Evolutionary conservation across 1,284 basidiomycete genomes (phyloP).

Genomic region (Stygiomarasmius scandens): DNA sequence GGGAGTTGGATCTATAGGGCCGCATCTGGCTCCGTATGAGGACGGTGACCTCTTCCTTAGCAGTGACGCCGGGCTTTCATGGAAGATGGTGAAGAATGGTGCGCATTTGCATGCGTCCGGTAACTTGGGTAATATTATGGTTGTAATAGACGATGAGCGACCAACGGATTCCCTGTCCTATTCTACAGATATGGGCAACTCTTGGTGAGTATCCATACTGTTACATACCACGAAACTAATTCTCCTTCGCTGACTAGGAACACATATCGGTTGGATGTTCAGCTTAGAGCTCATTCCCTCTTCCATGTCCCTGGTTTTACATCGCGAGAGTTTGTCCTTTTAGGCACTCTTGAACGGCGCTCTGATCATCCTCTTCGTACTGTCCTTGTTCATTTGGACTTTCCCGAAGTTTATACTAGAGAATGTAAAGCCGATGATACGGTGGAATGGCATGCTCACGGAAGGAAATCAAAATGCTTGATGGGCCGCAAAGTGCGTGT

Average conservation of each 20-base stretch:
- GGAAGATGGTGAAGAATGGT: conserved; percentile 77
- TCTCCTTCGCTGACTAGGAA: conserved; percentile 52
- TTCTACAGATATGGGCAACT: conserved; percentile 83
- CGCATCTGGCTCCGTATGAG: conserved; percentile 75
- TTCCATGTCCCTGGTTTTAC: conserved; percentile 91
- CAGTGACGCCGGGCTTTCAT: conserved; percentile 86
- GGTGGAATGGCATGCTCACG: conserved; percentile 87
- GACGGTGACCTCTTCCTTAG: conserved; percentile 95
- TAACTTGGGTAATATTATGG: conserved; percentile 83
- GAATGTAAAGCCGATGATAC: conserved; percentile 81
- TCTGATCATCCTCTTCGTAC: conserved; percentile 70
- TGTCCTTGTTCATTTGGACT: conserved; percentile 84
- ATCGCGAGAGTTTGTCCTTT: conserved; percentile 89
- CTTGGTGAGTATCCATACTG: conserved; percentile 62
- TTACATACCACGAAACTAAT: conserved; percentile 1
- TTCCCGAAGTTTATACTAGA: conserved; percentile 67
- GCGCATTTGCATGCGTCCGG: conserved; percentile 97
- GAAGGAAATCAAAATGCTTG: conserved; percentile 73
- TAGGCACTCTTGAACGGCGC: conserved; percentile 78
- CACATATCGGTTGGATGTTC: conserved; percentile 70
- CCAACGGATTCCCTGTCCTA: conserved; percentile 74
- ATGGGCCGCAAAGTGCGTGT: conserved; percentile 88
- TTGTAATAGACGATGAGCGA: conserved; percentile 88
- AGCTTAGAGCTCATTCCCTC: conserved; percentile 72
- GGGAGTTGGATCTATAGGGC: conserved; percentile 90